Percentiles rank a stretch among this genome's conserved stretches.
Evolutionary conservation across 2,329 filamentous ascomycete species (phyloP).

Genomic region (Trichoderma lentiforme): DNA sequence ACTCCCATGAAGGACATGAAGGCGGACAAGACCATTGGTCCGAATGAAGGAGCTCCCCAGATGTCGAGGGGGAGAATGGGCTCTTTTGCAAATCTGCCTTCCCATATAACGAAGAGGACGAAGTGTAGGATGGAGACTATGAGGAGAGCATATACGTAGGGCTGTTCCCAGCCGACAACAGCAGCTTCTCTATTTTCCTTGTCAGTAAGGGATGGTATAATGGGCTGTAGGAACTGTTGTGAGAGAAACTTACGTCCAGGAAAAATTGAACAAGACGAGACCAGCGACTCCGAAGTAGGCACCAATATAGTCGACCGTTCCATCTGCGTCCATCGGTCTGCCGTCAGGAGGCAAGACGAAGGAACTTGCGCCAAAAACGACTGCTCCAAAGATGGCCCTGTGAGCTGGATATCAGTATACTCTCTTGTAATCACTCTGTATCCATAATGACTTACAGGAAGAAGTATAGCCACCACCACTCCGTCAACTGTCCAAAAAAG

Average conservation of each 20-base stretch:
- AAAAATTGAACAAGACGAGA: conserved; percentile 49
- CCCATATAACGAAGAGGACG: conserved; percentile 39
- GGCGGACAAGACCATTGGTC: conserved; percentile 40
- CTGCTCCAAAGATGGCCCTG: not conserved
- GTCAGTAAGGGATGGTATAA: not conserved
- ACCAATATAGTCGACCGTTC: conserved; percentile 36
- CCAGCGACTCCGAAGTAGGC: conserved; percentile 37
- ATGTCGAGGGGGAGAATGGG: conserved; percentile 43
- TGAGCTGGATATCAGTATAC: not conserved
- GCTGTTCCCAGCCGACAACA: conserved; percentile 41
- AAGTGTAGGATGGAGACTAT: conserved; percentile 33
- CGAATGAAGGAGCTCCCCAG: conserved; percentile 32
- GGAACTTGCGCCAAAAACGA: not conserved
- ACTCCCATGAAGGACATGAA: conserved; percentile 47
- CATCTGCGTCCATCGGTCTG: conserved; percentile 25
- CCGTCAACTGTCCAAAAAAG: conserved; percentile 23
- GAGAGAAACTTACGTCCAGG: conserved; percentile 44
- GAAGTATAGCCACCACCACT: conserved; percentile 17
- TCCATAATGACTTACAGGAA: not conserved
- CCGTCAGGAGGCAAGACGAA: conserved; percentile 21
- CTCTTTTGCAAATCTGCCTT: conserved; percentile 35
- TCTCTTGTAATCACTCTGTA: rapidly evolving
- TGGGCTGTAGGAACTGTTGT: not conserved
- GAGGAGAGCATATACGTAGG: conserved; percentile 41
- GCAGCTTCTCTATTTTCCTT: conserved; percentile 35